Base-by-base conservation (phyloP, 2,329 filamentous ascomycete species). In the Incumbomyces delicatus region DNA sequence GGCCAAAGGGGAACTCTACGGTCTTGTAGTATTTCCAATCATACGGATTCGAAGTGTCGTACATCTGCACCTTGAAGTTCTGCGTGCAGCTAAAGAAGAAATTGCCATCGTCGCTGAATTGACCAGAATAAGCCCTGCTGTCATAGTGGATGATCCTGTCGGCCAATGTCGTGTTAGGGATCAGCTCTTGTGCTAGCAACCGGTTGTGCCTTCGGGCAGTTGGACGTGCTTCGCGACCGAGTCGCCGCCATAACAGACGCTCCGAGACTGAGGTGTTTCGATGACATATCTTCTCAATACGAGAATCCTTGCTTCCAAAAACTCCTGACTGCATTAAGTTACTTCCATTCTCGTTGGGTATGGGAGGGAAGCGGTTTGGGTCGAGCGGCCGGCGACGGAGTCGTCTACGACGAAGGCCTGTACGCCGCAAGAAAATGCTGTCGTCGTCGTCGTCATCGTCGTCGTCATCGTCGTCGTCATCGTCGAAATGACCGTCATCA, bases 21-120 rank as follows among this genome's bases (percentile, higher is more conserved):
- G 85, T 90, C 68, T 90, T 96, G 72, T 95, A 95, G 64, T 95
- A 89, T 62, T 83, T 84, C 92, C 92, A 98, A 54, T 88, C 78
- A 65, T 92, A 94, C 0, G 90, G 88, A 57, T 95, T 95, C 1
- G 86, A 89, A 0, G 92, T 96, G 63, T 96, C 90, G 66, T 96
- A 98, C 86, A 98, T 89, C 44, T 89, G 83, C 8, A 98, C 88
- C 56, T 81, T 84, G 68, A 95, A 95, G 65, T 96, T 89, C 64
- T 95, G 87, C 8, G 84, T 85, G 59, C 85, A 92, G 5, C 84
- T 82, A 62, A 90, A 96, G 70, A 95, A 96, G 70, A 96, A 96
- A 64, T 95, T 94, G 20, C 92, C 92, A 58, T 98, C 92, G 54
- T 94, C 86, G 0, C 87, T 95, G 63, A 96, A 98, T 61, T 96